Evolutionary conservation across 495 filamentous ascomycete genomes (phyloP).

Genomic region (Penicillium cataractarum): DNA sequence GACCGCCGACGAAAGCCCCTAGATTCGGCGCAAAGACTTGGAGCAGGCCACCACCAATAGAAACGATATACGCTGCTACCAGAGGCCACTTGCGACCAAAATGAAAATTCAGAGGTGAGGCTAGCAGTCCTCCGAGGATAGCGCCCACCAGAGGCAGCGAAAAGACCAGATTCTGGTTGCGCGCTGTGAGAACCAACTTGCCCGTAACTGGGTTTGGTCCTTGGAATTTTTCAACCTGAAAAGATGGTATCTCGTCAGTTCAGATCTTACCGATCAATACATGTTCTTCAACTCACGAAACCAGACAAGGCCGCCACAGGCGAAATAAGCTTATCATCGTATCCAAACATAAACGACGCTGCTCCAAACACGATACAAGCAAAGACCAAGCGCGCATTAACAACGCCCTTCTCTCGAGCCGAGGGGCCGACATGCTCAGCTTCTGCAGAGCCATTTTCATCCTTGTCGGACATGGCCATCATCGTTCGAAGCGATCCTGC

Average conservation of each 20-base stretch:
- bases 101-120: conserved; percentile 39
- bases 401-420: conserved; percentile 17
- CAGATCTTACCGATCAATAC: no score
- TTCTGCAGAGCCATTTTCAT: conserved; percentile 12
- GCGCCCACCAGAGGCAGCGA: conserved; percentile 41
- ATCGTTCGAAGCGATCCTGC: conserved; percentile 3
- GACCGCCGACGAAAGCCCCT: conserved; percentile 39
- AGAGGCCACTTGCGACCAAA: conserved; percentile 43
- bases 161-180: conserved; percentile 43
- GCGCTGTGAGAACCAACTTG: conserved; percentile 35
- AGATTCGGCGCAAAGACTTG: conserved; percentile 43
- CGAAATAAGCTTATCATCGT: conserved; percentile 48
- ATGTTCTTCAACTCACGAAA: conserved; percentile 47
- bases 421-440: conserved; percentile 30
- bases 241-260: neutral
- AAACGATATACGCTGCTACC: conserved; percentile 36
- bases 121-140: conserved; percentile 37
- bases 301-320: conserved; percentile 38
- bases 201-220: conserved; percentile 33
- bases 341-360: conserved; percentile 44
- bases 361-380: conserved; percentile 40
- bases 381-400: conserved; percentile 36
- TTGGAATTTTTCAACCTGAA: conserved; percentile 40
- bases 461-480: conserved; percentile 16
- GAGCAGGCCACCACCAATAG: conserved; percentile 40